phyloP scores from a whole-genome alignment of 2,329 filamentous ascomycete genomes.

The Pestalotiopsis sp. region DNA sequence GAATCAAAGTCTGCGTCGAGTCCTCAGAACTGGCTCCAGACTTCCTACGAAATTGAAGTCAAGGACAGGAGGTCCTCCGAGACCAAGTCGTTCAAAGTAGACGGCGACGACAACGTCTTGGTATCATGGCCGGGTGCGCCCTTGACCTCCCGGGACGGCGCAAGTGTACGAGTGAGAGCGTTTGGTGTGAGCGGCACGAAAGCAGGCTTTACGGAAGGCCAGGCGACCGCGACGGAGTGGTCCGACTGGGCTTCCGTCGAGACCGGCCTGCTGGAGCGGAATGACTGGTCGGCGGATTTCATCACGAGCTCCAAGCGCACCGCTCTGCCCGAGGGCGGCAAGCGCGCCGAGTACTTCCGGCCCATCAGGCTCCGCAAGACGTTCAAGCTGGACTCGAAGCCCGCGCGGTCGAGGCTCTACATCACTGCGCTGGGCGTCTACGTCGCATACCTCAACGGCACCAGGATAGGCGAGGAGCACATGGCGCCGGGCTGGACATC shows the following conservation, averaged over 20 bases:
- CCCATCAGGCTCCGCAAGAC: conserved; percentile 1
- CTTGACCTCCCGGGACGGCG: background rate
- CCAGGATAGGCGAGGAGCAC: conserved; percentile 25
- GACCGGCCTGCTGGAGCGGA: conserved; percentile 1
- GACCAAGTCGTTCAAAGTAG: background rate
- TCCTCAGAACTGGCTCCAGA: background rate
- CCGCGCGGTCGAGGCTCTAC: conserved; percentile 30
- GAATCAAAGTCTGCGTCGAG: background rate
- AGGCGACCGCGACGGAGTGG: background rate
- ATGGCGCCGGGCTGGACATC: conserved; percentile 45
- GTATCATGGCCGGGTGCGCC: conserved; percentile 6
- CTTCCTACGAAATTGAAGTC: conserved; percentile 3
- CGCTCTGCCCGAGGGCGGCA: background rate
- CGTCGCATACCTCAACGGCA: conserved; percentile 38
- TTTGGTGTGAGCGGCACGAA: background rate
- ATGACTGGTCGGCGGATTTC: background rate
- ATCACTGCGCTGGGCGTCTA: conserved; percentile 38
- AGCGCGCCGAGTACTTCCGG: background rate
- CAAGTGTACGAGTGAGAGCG: background rate
- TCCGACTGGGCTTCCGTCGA: conserved; percentile 6
- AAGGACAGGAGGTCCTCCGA: background rate
- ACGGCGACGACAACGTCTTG: background rate
- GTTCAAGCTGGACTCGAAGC: background rate
- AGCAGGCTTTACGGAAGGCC: background rate
- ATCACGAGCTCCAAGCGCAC: conserved; percentile 2